Evolutionary conservation across 2,329 filamentous ascomycete species (phyloP), one percentile per base, ranked within the genome.

Genomic region (Tolypocladium guangdongense): DNA sequence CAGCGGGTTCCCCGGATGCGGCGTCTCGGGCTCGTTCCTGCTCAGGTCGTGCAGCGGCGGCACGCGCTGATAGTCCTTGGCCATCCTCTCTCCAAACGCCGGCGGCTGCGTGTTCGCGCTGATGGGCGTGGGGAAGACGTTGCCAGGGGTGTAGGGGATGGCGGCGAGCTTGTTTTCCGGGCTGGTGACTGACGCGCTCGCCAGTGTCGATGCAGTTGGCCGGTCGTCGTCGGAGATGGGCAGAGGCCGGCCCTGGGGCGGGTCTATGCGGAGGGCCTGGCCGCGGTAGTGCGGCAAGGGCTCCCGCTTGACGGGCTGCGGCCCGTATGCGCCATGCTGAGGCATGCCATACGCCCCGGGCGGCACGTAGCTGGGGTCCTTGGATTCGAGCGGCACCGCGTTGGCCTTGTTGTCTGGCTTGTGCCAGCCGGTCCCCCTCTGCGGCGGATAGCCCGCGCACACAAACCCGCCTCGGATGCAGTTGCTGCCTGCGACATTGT

Each of bases 391-490:
- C 55, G 86, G 88, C 59, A 91, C 79, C 50, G 84, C 81, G 50
- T 77, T 72, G 60, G 84, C 81, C 60, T 87, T 83, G 64, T 73
- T 83, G 56, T 87, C 84, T 35, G 86, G 83, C 70, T 92, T 95
- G 58, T 86, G 82, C 84, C 88, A 93, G 51, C 68, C 66, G 27
- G 82, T 78, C 43, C 84, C 83, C 62, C 89, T 82, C 60, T 87
- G 84, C 52, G 87, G 87, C 64, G 87, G 87, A 70, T 99, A 99
- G 51, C 93, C 93, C 61, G 89, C 87, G 68, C 93, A 99, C 36
- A 88, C 76, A 67, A 97, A 97, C 18, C 88, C 89, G 46, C 93
- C 92, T 56, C 90, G 87, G 53, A 87, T 78, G 71, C 93, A 99
- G 64, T 99, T 97, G 66, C 86, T 87, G 72, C 87, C 88, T 92